Conservation (phyloP, 257 asterid genomes). For the Leonotis leonurus region DNA sequence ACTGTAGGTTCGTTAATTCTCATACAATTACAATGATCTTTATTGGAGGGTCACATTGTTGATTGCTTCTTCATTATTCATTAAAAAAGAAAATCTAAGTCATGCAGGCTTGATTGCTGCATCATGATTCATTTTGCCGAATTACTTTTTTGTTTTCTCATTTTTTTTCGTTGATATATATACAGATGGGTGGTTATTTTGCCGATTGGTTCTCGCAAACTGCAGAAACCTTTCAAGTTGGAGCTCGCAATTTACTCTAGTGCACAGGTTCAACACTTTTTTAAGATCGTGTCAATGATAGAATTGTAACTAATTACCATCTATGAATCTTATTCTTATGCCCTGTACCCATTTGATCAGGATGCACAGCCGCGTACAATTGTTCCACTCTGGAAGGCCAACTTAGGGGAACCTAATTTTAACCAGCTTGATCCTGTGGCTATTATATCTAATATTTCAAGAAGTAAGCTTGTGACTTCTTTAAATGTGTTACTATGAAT, state of each 20-base stretch:
- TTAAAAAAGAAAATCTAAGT: no score
- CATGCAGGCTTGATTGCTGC: not conserved
- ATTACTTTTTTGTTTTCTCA: no score
- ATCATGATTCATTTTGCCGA: not conserved
- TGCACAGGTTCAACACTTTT: conserved; percentile 44
- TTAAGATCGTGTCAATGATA: not conserved
- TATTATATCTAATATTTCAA: conserved; percentile 49
- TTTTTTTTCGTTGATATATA: not conserved
- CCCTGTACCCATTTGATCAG: conserved; percentile 33
- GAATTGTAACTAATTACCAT: not conserved
- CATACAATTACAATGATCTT: not conserved
- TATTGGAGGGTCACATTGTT: not conserved
- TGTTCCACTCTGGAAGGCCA: conserved; percentile 90
- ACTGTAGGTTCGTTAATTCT: conserved; percentile 65
- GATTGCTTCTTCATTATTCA: not conserved
- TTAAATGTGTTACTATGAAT: conserved; percentile 2
- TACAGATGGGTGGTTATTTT: conserved; percentile 83
- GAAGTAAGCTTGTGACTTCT: conserved; percentile 44
- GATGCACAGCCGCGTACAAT: conserved; percentile 84
- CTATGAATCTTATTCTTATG: not conserved
- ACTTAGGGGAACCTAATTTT: conserved; percentile 74
- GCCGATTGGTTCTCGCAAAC: conserved; percentile 79
- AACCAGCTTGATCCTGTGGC: conserved; percentile 71
- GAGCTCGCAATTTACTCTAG: conserved; percentile 77
- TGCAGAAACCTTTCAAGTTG: conserved; percentile 67